Conservation (phyloP, 2,329 filamentous ascomycete species). For the Fusarium sp. region DNA sequence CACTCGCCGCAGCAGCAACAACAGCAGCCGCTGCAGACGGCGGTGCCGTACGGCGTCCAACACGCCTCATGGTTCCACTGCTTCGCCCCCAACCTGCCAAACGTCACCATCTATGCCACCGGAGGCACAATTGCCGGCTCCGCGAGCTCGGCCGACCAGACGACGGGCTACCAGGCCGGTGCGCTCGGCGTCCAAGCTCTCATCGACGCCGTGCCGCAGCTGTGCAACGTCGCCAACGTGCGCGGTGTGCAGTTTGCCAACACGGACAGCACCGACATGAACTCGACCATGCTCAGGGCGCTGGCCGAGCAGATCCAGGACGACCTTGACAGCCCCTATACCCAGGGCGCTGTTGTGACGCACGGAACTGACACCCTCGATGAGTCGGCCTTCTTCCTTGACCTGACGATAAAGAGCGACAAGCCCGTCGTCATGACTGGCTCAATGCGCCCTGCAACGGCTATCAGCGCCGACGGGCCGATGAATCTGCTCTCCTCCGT, state of each 20-base stretch:
- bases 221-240: slow-evolving; percentile 69
- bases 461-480: slow-evolving; percentile 74
- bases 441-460: slow-evolving; percentile 75
- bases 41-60: slow-evolving; percentile 15
- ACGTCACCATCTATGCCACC: slow-evolving; percentile 71
- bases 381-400: slow-evolving; percentile 75
- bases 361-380: slow-evolving; percentile 78
- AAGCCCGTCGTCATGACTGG: slow-evolving; percentile 75
- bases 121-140: slow-evolving; percentile 73
- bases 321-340: slow-evolving; percentile 61
- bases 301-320: slow-evolving; percentile 64
- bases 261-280: slow-evolving; percentile 65
- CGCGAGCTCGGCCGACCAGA: slow-evolving; percentile 63
- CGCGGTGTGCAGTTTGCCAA: slow-evolving; percentile 68
- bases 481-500: slow-evolving; percentile 75
- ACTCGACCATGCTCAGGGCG: slow-evolving; percentile 63
- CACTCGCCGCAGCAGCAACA: slow-evolving; percentile 38
- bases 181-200: slow-evolving; percentile 65
- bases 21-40: slow-evolving; percentile 36
- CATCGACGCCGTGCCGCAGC: slow-evolving; percentile 69
- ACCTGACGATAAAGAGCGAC: slow-evolving; percentile 68
- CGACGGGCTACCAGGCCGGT: slow-evolving; percentile 60
- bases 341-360: slow-evolving; percentile 70
- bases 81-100: slow-evolving; percentile 59
- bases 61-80: slow-evolving; percentile 44